Evolutionary conservation across 169 alveolate genomes (phyloP).

Genomic region (Cryptosporidium baileyi): DNA sequence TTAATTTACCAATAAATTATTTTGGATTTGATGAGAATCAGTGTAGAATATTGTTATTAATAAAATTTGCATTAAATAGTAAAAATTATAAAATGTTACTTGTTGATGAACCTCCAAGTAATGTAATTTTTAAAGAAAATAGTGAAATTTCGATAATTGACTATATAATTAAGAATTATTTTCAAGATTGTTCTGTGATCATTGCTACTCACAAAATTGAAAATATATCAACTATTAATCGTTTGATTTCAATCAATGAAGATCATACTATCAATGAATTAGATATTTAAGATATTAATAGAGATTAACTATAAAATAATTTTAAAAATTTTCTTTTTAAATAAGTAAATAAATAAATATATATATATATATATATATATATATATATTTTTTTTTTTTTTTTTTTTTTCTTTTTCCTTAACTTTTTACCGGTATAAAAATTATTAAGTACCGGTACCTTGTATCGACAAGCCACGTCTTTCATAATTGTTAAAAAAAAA

Average conservation of each 20-base stretch:
- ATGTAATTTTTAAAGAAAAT: not conserved
- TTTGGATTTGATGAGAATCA: not conserved
- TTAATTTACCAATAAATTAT: not conserved
- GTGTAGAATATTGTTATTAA: slow-evolving; percentile 11
- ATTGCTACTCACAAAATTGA: slow-evolving; percentile 54
- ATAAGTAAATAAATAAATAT: no score
- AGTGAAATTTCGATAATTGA: slow-evolving; percentile 5
- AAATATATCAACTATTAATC: slow-evolving; percentile 4
- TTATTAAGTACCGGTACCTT: no score
- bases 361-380: no score
- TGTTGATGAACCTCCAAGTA: slow-evolving; percentile 28
- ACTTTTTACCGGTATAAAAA: no score
- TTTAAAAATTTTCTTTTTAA: no score
- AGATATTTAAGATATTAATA: no score
- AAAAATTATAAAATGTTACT: not conserved
- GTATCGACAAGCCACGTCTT: no score
- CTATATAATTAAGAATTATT: slow-evolving; percentile 24
- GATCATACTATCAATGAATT: not conserved
- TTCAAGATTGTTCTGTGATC: slow-evolving; percentile 18
- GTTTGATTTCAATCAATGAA: not conserved
- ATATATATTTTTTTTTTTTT: no score
- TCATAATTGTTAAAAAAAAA: no score
- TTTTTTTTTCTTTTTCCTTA: no score
- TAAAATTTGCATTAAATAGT: slow-evolving; percentile 7
- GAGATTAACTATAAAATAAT: no score